Base-by-base conservation (phyloP, 1,284 basidiomycete genomes). In the Tylopilus sp. region DNA sequence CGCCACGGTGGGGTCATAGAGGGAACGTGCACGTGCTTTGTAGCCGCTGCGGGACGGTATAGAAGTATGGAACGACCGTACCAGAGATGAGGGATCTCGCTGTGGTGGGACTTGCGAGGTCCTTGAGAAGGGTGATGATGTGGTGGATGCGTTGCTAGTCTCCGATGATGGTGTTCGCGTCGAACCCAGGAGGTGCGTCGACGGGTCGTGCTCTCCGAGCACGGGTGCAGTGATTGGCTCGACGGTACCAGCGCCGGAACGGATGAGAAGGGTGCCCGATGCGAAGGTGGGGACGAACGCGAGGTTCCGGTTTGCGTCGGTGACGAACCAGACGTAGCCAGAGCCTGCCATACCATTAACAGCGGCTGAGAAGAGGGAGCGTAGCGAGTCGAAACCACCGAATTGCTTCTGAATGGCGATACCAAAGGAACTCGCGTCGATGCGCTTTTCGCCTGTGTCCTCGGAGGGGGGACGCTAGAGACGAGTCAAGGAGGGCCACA, bases 261-360 rank as follows among this genome's bases (percentile, higher is more conserved):
- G 78, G 57, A 96, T 82, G 61, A 99, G 85, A 19, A 98, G 78
- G 0, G 95, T 96, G 13, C 94, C 94, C 0, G 92, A 80, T 7
- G 92, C 95, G 66, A 92, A 94, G 0, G 96, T 97, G 17, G 90
- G 87, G 35, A 92, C 72, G 54, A 94, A 79, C 22, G 83, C 91
- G 32, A 91, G 79, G 52, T 77, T 77, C 14, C 83, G 84, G 7
- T 72, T 67, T 22, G 73, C 67, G 74, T 95, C 90, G 3, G 81
- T 81, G 52, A 93, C 90, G 61, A 93, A 81, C 93, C 92, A 95
- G 50, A 96, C 80, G 78, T 83, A 98, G 58, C 96, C 96, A 56
- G 82, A 88, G 56, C 82, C 85, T 74, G 82, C 85, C 81, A 90
- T 86, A 57, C 90, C 92, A 53, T 82, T 76, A 26, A 82, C 91